phyloP scores from a whole-genome alignment of 805 yeast species.

The Yamadazyma nakazawae region DNA sequence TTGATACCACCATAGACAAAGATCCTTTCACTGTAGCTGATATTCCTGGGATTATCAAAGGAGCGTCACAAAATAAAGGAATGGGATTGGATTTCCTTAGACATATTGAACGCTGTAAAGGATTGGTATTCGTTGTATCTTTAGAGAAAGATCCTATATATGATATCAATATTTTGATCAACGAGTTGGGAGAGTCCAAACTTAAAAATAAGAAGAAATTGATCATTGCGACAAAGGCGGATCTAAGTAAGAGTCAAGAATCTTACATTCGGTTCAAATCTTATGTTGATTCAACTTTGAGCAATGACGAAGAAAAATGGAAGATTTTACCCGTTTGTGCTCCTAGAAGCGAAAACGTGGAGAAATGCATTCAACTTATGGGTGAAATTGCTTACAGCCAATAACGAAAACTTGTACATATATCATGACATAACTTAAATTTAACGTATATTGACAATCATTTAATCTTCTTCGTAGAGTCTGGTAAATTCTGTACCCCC shows the following conservation, averaged over 20 bases:
- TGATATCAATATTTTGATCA: constrained; percentile 60
- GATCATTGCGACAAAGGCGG: constrained; percentile 94
- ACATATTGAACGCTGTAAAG: constrained; percentile 89
- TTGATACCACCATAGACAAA: constrained; percentile 58
- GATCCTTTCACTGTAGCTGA: constrained; percentile 90
- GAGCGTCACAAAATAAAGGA: constrained; percentile 82
- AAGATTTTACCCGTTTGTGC: constrained; percentile 85
- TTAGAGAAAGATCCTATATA: constrained; percentile 66
- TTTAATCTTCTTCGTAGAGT: neutral
- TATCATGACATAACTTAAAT: neutral
- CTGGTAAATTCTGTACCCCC: constrained; percentile 67
- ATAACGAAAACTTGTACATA: neutral
- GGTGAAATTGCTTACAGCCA: constrained; percentile 44
- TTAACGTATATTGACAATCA: constrained; percentile 21
- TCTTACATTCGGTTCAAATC: constrained; percentile 45
- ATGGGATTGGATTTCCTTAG: constrained; percentile 91
- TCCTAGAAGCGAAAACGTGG: constrained; percentile 64
- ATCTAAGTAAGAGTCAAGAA: constrained; percentile 52
- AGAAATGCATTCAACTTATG: constrained; percentile 68
- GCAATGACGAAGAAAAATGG: constrained; percentile 44
- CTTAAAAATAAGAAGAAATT: constrained; percentile 59
- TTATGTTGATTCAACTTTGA: constrained; percentile 30
- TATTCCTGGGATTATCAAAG: constrained; percentile 92
- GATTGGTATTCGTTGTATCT: constrained; percentile 82
- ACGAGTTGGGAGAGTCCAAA: constrained; percentile 69